Evolutionary conservation across 2,329 filamentous ascomycete genomes (phyloP).

Genomic region (Cytospora leucostoma): DNA sequence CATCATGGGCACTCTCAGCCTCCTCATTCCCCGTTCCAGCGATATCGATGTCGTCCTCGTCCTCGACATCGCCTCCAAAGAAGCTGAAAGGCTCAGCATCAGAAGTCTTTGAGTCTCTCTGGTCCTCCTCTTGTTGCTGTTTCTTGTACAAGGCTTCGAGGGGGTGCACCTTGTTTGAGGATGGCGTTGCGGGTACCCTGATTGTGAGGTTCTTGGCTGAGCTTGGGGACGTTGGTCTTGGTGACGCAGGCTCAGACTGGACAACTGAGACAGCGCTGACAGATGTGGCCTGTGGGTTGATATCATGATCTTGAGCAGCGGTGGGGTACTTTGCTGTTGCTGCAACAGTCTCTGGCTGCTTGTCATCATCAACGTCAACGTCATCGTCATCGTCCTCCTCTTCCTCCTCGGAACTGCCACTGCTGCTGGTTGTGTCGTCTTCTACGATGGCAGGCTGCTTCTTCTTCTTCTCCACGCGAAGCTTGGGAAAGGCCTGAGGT

Average conservation of each 20-base stretch:
- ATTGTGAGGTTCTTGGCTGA: slow-evolving; percentile 56
- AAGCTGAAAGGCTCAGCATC: slow-evolving; percentile 72
- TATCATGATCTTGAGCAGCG: background rate
- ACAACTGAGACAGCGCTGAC: background rate
- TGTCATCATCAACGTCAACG: background rate
- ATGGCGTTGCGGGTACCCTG: slow-evolving; percentile 49
- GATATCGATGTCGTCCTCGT: slow-evolving; percentile 44
- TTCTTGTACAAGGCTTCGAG: slow-evolving; percentile 92
- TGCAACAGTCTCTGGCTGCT: background rate
- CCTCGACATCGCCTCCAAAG: slow-evolving; percentile 59
- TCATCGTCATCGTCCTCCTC: slow-evolving; percentile 26
- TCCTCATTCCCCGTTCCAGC: slow-evolving; percentile 32
- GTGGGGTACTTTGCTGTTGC: background rate
- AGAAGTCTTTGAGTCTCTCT: slow-evolving; percentile 41
- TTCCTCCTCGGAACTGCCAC: slow-evolving; percentile 31
- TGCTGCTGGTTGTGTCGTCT: slow-evolving; percentile 33
- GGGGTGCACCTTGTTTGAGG: slow-evolving; percentile 67
- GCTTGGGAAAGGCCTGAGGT: slow-evolving; percentile 33
- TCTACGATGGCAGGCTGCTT: slow-evolving; percentile 29
- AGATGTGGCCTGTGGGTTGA: slow-evolving; percentile 1
- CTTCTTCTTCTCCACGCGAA: slow-evolving; percentile 23
- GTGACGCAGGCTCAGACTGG: slow-evolving; percentile 22
- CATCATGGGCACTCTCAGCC: slow-evolving; percentile 29
- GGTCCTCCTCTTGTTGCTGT: slow-evolving; percentile 47
- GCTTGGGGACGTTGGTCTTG: slow-evolving; percentile 52